Percentiles rank a stretch among this genome's conserved stretches.
Evolutionary conservation across 1,284 basidiomycete genomes (phyloP).

Genomic region (Exobasidium rhododendri): DNA sequence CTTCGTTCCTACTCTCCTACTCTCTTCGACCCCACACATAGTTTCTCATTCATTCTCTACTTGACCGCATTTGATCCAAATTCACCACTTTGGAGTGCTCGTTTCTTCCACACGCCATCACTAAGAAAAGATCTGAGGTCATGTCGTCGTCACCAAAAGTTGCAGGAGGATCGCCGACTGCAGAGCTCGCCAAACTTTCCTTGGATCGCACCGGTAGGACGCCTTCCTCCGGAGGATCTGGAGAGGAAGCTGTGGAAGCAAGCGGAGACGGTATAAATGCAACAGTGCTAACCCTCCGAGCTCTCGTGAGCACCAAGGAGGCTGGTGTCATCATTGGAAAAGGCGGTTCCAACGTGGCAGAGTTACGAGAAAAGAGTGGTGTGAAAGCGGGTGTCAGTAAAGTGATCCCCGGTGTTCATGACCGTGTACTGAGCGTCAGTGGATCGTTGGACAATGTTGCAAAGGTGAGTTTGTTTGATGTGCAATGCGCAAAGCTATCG

Average conservation of each 20-base stretch:
- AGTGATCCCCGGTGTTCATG: conserved; percentile 93
- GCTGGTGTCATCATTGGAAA: conserved; percentile 64
- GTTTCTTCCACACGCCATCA: no score
- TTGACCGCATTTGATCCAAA: no score
- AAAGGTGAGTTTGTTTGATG: conserved; percentile 62
- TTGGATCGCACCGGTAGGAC: background rate
- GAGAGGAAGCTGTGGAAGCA: background rate
- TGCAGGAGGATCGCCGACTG: background rate
- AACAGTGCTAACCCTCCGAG: conserved; percentile 31
- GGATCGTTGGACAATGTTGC: conserved; percentile 87
- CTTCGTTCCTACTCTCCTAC: no score
- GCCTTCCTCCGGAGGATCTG: background rate
- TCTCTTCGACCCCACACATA: no score
- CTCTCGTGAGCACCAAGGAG: conserved; percentile 51
- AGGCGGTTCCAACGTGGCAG: conserved; percentile 92
- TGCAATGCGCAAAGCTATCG: background rate
- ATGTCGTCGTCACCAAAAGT: background rate
- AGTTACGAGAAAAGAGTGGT: conserved; percentile 86
- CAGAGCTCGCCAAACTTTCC: background rate
- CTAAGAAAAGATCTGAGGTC: no score
- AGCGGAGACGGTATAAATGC: background rate
- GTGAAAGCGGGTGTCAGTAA: conserved; percentile 98
- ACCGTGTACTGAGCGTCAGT: conserved; percentile 89
- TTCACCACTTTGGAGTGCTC: no score
- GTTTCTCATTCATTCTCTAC: no score